These are phyloP conservation scores for Sphaerulina musiva DNA, from an alignment of 2,329 filamentous ascomycete genomes.

Conservation along the genomic window DNA sequence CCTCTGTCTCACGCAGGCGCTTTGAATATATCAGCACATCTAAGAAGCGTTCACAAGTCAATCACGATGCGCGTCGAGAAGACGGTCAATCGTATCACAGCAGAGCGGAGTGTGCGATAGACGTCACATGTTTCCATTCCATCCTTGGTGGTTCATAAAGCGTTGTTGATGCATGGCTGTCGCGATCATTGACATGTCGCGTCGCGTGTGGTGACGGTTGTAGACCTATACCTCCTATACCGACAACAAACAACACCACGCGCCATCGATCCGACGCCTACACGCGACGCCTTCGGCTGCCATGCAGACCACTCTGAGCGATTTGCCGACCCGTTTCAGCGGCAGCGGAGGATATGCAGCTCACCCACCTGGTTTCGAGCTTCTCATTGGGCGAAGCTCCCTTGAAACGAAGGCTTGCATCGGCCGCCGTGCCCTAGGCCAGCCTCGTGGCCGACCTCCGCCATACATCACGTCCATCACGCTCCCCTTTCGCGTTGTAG, in stretches of 20 bases:
- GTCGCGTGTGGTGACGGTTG: too few species aligned
- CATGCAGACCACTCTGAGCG: not conserved
- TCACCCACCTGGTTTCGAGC: not conserved
- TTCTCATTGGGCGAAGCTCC: constrained; percentile 13
- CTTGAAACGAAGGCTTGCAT: constrained; percentile 16
- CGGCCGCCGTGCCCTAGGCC: constrained; percentile 14
- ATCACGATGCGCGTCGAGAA: too few species aligned
- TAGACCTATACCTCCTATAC: not conserved
- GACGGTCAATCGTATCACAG: too few species aligned
- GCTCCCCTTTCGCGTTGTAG: constrained; percentile 31
- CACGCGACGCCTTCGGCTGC: constrained; percentile 6
- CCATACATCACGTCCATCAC: constrained; percentile 31
- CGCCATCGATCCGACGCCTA: not conserved
- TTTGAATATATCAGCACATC: too few species aligned
- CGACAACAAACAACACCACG: constrained; percentile 12
- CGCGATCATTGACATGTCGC: too few species aligned
- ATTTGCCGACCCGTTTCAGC: constrained; percentile 8
- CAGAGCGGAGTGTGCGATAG: too few species aligned
- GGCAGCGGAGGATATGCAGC: constrained; percentile 4
- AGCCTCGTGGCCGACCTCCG: constrained; percentile 32
- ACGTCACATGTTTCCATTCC: too few species aligned
- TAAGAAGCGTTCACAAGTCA: too few species aligned
- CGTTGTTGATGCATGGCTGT: too few species aligned
- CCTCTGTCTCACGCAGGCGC: too few species aligned
- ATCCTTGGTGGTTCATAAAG: too few species aligned